These are phyloP conservation scores for Mucuna pruriens DNA, from an alignment of 306 rosid species.

Conservation along the genomic window DNA sequence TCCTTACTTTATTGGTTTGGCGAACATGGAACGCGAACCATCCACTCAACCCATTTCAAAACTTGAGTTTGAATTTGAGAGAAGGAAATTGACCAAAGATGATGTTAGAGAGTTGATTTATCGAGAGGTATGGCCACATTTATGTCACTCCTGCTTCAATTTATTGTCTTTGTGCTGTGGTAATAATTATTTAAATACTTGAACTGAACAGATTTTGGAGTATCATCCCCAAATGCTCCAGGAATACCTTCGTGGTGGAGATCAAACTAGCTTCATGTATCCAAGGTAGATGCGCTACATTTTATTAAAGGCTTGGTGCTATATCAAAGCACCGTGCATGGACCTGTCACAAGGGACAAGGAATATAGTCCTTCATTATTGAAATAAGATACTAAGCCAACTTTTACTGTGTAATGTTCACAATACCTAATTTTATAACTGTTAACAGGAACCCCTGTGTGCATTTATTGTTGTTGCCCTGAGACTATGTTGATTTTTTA, in stretches of 20 bases:
- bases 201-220: slow-evolving; percentile 83
- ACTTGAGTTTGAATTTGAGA: slow-evolving; percentile 97
- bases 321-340: slow-evolving; percentile 1
- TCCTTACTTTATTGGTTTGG: slow-evolving; percentile 84
- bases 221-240: slow-evolving; percentile 98
- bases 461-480: slow-evolving; percentile 20
- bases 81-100: slow-evolving; percentile 87
- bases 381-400: slow-evolving; percentile 5
- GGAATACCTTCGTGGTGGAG: slow-evolving; percentile 94
- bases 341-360: slow-evolving; percentile 14
- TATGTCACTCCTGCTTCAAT: slow-evolving; percentile 37
- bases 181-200: slow-evolving; percentile 36
- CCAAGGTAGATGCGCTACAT: slow-evolving; percentile 69
- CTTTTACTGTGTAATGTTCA: neutral
- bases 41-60: slow-evolving; percentile 92
- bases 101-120: slow-evolving; percentile 97
- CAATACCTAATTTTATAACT: neutral
- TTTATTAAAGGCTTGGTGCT: slow-evolving; percentile 26
- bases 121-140: slow-evolving; percentile 69
- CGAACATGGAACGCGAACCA: slow-evolving; percentile 87
- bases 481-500: neutral
- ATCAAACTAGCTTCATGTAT: slow-evolving; percentile 96
- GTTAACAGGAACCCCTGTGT: slow-evolving; percentile 10
- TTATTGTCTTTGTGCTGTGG: neutral
- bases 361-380: slow-evolving; percentile 1